Conservation (phyloP, 1,284 basidiomycete species). For the Wolfiporia cocos region DNA sequence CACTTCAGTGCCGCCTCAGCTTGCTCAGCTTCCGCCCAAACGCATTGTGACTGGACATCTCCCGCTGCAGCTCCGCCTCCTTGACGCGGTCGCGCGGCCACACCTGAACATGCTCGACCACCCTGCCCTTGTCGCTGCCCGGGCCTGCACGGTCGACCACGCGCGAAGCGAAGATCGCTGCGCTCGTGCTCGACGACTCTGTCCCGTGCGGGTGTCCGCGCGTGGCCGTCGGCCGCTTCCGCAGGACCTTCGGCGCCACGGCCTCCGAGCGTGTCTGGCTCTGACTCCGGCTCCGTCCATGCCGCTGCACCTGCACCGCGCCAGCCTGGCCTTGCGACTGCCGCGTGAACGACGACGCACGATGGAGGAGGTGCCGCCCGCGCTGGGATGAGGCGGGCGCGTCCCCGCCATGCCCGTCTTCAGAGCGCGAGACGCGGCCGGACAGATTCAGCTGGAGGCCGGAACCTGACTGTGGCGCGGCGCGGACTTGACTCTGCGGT, state of each 20-base stretch:
- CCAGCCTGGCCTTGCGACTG: not conserved
- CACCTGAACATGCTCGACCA: slow-evolving; percentile 18
- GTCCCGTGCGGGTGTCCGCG: slow-evolving; percentile 5
- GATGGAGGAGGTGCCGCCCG: slow-evolving; percentile 2
- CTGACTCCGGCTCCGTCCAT: slow-evolving; percentile 1
- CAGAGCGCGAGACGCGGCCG: slow-evolving; percentile 1
- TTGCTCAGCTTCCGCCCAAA: slow-evolving; percentile 27
- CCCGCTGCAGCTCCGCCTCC: slow-evolving; percentile 17
- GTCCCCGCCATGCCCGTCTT: slow-evolving; percentile 2
- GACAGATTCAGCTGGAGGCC: not conserved
- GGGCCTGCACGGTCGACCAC: slow-evolving; percentile 8
- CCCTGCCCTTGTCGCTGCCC: slow-evolving; percentile 1
- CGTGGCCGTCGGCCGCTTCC: slow-evolving; percentile 13
- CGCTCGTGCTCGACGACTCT: slow-evolving; percentile 16
- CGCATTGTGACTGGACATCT: slow-evolving; percentile 9
- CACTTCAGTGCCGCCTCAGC: slow-evolving; percentile 7
- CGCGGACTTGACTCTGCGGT: too few relatives aligned
- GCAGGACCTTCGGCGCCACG: slow-evolving; percentile 17
- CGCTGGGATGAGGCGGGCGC: not conserved
- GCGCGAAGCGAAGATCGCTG: slow-evolving; percentile 19
- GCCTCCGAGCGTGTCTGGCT: slow-evolving; percentile 15
- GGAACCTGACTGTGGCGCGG: too few relatives aligned
- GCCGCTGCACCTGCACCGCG: not conserved
- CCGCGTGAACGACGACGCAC: slow-evolving; percentile 3
- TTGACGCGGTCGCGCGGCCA: slow-evolving; percentile 13